These are phyloP conservation scores for Neurospora sp. DNA, from an alignment of 495 filamentous ascomycete genomes.

Conservation along the genomic window DNA sequence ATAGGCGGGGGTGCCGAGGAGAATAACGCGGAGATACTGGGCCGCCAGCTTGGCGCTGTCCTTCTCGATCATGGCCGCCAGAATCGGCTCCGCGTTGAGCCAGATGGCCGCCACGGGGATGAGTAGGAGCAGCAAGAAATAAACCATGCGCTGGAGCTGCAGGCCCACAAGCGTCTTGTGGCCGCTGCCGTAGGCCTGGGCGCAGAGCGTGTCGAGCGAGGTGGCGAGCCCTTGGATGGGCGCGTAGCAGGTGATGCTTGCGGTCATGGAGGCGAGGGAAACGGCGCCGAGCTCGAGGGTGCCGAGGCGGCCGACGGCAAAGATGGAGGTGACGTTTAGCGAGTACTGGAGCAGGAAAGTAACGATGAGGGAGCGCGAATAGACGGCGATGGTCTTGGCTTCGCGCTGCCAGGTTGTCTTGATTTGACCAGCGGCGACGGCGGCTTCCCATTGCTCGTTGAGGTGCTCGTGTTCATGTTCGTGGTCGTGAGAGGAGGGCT, in stretches of 20 bases:
- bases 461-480: slow-evolving; percentile 23
- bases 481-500: not conserved
- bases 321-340: slow-evolving; percentile 59
- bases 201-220: slow-evolving; percentile 61
- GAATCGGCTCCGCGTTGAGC: slow-evolving; percentile 46
- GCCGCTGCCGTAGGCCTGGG: slow-evolving; percentile 66
- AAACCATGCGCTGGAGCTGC: slow-evolving; percentile 61
- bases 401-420: slow-evolving; percentile 82
- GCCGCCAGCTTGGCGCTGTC: slow-evolving; percentile 55
- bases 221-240: slow-evolving; percentile 63
- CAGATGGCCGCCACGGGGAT: slow-evolving; percentile 54
- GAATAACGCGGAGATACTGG: slow-evolving; percentile 53
- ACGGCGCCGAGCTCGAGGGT: slow-evolving; percentile 56
- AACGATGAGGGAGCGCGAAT: slow-evolving; percentile 50
- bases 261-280: slow-evolving; percentile 57
- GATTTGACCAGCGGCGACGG: slow-evolving; percentile 62
- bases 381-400: slow-evolving; percentile 51
- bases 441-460: slow-evolving; percentile 67
- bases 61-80: slow-evolving; percentile 46
- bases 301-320: slow-evolving; percentile 55
- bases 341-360: slow-evolving; percentile 69
- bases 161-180: slow-evolving; percentile 59
- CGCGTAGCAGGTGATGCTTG: slow-evolving; percentile 64
- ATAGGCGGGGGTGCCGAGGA: slow-evolving; percentile 57
- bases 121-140: slow-evolving; percentile 50